phyloP scores from a whole-genome alignment of 768 basidiomycete species.

The Terana coerulea region DNA sequence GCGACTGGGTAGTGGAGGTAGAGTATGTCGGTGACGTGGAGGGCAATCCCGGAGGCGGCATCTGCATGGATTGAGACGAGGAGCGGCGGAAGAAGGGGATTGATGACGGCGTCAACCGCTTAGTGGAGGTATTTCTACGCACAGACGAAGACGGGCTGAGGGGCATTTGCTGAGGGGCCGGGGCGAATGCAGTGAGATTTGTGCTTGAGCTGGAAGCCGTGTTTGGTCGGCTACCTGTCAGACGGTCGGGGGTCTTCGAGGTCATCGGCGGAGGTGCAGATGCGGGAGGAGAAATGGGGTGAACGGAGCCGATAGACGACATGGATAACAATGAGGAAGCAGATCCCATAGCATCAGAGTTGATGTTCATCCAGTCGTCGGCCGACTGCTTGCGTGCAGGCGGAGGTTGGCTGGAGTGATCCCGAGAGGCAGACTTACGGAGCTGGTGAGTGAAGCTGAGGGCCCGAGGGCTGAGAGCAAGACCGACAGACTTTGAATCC shows the following conservation, averaged over 20 bases:
- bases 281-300: constrained; percentile 32
- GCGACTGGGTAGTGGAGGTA: constrained; percentile 37
- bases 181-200: constrained; percentile 51
- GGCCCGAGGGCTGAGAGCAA: constrained; percentile 64
- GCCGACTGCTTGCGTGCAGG: constrained; percentile 37
- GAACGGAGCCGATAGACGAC: constrained; percentile 68
- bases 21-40: constrained; percentile 33
- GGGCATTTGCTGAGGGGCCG: constrained; percentile 53
- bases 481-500: constrained; percentile 43
- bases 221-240: constrained; percentile 59
- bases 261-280: constrained; percentile 34
- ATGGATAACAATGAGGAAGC: constrained; percentile 73
- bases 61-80: constrained; percentile 82
- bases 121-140: constrained; percentile 61
- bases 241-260: constrained; percentile 65
- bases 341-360: constrained; percentile 74
- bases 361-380: constrained; percentile 58
- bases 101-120: constrained; percentile 85
- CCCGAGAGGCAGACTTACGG: constrained; percentile 68
- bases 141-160: constrained; percentile 72
- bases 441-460: constrained; percentile 64
- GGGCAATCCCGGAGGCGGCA: constrained; percentile 40
- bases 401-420: constrained; percentile 45
- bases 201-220: constrained; percentile 78
- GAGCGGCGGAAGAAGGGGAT: constrained; percentile 94